Percentiles rank a stretch among this genome's conserved stretches.
Conservation (phyloP, 208 protist species). For the Endotrypanum monterogeii region DNA sequence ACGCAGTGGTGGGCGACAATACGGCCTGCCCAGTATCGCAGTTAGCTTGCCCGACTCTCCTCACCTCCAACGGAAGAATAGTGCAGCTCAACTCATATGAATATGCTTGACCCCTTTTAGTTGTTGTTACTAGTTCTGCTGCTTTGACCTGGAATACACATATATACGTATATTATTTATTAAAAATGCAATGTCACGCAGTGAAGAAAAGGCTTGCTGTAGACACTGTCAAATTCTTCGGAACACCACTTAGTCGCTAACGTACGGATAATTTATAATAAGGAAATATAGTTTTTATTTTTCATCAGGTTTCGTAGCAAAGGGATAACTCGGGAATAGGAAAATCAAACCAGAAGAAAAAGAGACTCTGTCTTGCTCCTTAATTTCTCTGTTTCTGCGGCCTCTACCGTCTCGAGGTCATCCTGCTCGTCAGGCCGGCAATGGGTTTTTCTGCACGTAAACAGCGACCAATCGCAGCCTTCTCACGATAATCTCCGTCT, state of each 20-base stretch:
- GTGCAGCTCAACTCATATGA: neutral
- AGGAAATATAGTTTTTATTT: neutral
- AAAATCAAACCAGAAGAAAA: constrained; percentile 2
- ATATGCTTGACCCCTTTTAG: neutral
- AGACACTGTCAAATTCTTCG: constrained; percentile 8
- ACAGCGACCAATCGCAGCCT: constrained; percentile 43
- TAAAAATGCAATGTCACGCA: neutral
- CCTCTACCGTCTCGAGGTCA: constrained; percentile 37
- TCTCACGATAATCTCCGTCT: constrained; percentile 54
- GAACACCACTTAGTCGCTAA: constrained; percentile 16
- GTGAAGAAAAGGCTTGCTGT: neutral
- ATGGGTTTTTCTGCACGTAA: constrained; percentile 49
- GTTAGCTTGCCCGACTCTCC: neutral
- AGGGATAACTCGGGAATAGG: constrained; percentile 1
- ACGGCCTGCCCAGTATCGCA: neutral
- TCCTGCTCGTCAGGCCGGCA: constrained; percentile 39
- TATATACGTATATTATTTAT: neutral
- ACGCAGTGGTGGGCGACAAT: neutral
- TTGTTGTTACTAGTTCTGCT: neutral
- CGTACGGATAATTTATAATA: constrained; percentile 1
- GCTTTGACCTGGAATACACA: neutral
- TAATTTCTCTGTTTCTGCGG: constrained; percentile 10
- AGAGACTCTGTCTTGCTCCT: neutral
- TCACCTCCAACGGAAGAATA: neutral
- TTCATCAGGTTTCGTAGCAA: neutral